Conservation (phyloP, 164 flowering plant species). For the Aristolochia fimbriata region DNA sequence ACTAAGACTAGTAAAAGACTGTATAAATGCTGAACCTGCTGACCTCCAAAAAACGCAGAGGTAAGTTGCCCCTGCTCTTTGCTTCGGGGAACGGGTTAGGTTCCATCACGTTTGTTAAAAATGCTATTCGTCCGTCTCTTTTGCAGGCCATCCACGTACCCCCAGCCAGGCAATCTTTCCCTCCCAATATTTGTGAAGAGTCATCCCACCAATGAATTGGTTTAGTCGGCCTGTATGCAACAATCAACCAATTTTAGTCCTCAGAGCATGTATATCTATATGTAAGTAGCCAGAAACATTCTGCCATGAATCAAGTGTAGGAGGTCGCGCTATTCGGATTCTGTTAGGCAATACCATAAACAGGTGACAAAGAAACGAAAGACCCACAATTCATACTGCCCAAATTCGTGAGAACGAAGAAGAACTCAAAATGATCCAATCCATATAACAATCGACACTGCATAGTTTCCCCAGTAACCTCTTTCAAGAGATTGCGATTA, state of each 20-base stretch:
- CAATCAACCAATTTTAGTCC: background rate
- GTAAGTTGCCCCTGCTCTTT: constrained; percentile 67
- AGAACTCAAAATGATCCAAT: background rate
- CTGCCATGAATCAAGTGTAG: background rate
- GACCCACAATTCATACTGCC: background rate
- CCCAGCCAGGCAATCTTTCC: constrained; percentile 69
- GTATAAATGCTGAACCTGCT: background rate
- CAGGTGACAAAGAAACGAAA: background rate
- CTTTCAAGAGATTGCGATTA: background rate
- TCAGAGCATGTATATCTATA: background rate
- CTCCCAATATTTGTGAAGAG: constrained; percentile 47
- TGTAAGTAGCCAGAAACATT: background rate
- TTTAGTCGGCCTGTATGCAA: constrained; percentile 42
- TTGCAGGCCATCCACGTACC: constrained; percentile 84
- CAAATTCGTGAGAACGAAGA: background rate
- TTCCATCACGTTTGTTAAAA: constrained; percentile 68
- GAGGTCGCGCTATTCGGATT: background rate
- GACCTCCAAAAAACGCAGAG: constrained; percentile 68
- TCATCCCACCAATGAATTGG: constrained; percentile 70
- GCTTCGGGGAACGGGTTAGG: constrained; percentile 17
- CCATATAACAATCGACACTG: too few species aligned
- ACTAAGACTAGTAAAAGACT: background rate
- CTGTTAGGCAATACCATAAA: background rate
- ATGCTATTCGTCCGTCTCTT: constrained; percentile 51
- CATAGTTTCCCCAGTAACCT: background rate